These are phyloP conservation scores for Digitaria exilis DNA, from an alignment of 202 grass and related monocot species.

Conservation along the genomic window DNA sequence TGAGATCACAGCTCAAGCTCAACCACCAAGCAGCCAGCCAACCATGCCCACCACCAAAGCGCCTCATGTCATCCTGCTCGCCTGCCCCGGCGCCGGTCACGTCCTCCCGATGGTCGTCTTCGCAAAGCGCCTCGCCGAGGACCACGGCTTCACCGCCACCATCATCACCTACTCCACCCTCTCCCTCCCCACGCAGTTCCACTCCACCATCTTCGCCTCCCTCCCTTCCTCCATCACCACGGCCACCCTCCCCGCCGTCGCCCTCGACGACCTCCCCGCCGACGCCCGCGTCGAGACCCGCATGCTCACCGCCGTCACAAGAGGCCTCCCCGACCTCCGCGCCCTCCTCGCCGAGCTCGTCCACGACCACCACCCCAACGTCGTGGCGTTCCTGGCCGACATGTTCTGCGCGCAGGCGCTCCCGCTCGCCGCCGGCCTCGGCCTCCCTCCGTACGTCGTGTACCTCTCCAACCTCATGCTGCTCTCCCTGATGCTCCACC, in stretches of 20 bases:
- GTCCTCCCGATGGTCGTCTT: neutral
- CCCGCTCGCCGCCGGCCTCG: conserved; percentile 30
- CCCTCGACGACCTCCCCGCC: conserved; percentile 49
- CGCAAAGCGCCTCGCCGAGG: neutral
- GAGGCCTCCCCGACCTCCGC: conserved; percentile 28
- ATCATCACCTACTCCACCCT: conserved; percentile 55
- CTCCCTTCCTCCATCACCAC: conserved; percentile 33
- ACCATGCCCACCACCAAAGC: too few relatives aligned
- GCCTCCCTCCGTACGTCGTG: conserved; percentile 46
- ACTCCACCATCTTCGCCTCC: conserved; percentile 20
- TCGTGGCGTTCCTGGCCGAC: neutral
- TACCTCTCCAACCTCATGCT: conserved; percentile 28
- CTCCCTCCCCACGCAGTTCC: neutral
- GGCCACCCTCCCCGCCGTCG: conserved; percentile 36
- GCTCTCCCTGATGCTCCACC: conserved; percentile 31
- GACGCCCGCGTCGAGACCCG: conserved; percentile 13
- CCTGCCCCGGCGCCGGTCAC: neutral
- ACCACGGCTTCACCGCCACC: conserved; percentile 42
- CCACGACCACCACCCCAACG: neutral
- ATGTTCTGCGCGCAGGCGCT: conserved; percentile 38
- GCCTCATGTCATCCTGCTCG: neutral
- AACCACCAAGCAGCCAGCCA: too few relatives aligned
- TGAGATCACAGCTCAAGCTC: too few relatives aligned
- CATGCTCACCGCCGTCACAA: conserved; percentile 8
- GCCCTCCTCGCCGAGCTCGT: conserved; percentile 19